A percentile compares a stretch with the other conserved stretches of the same genome.
Conservation (phyloP, 805 yeast genomes). For the Komagataella pastoris region DNA sequence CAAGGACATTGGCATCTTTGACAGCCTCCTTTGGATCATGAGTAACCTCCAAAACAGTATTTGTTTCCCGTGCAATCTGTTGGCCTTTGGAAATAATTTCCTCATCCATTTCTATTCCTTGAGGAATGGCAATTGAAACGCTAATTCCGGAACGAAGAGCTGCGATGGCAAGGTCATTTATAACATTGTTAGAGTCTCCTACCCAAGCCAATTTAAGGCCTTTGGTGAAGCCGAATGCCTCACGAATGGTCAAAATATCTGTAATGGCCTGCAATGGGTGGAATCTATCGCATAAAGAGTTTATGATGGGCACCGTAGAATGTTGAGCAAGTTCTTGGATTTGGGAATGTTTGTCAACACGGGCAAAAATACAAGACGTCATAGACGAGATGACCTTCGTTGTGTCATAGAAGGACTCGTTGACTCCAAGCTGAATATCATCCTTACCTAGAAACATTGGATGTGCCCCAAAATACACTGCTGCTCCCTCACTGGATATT, state of each 20-base stretch:
- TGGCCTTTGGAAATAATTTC: constrained; percentile 41
- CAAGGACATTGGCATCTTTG: constrained; percentile 63
- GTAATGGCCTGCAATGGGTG: constrained; percentile 96
- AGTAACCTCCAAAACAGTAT: constrained; percentile 40
- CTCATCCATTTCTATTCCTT: constrained; percentile 48
- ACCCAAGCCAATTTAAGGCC: constrained; percentile 84
- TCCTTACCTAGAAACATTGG: constrained; percentile 96
- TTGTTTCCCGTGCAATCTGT: constrained; percentile 34
- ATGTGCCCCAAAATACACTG: constrained; percentile 83
- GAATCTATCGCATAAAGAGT: constrained; percentile 82
- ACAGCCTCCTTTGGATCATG: constrained; percentile 72
- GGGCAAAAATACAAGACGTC: constrained; percentile 96
- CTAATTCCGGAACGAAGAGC: constrained; percentile 73
- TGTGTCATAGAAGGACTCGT: constrained; percentile 83
- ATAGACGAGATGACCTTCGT: constrained; percentile 83
- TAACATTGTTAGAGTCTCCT: constrained; percentile 93
- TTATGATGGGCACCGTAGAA: constrained; percentile 83
- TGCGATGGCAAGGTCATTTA: constrained; percentile 86
- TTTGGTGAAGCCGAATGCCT: constrained; percentile 40
- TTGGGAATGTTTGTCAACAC: constrained; percentile 79
- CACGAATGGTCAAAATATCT: constrained; percentile 78
- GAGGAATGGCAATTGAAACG: constrained; percentile 77
- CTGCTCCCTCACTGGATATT: constrained; percentile 89
- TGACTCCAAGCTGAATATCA: constrained; percentile 93
- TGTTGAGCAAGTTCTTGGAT: constrained; percentile 66